Percentiles rank a stretch among this genome's conserved stretches.
Conservation (phyloP, 495 filamentous ascomycete species). For the Xylaria cubensis region DNA sequence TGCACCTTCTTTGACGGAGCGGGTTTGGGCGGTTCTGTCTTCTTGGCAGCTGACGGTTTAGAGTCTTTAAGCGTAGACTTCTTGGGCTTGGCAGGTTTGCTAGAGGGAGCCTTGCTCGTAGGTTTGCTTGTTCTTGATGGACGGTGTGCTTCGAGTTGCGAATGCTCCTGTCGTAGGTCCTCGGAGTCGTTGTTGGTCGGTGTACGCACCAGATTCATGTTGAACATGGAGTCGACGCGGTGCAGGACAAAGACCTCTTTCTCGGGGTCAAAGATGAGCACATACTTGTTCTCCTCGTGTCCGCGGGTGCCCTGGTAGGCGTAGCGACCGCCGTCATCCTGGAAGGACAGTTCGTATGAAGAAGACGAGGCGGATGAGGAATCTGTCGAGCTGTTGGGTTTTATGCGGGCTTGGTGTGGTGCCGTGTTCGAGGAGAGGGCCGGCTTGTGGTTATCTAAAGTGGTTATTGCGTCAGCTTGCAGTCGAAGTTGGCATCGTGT, state of each 20-base stretch:
- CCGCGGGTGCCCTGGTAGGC: constrained; percentile 57
- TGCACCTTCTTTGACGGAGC: constrained; percentile 28
- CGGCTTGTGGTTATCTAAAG: constrained; percentile 61
- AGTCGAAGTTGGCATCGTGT: background rate
- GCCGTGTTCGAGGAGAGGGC: constrained; percentile 51
- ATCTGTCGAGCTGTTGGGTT: constrained; percentile 38
- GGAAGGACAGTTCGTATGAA: constrained; percentile 54
- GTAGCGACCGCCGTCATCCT: constrained; percentile 56
- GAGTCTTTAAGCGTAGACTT: constrained; percentile 34
- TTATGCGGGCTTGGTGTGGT: constrained; percentile 52
- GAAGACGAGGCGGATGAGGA: constrained; percentile 37
- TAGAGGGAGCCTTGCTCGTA: constrained; percentile 8
- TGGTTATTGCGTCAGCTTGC: constrained; percentile 1
- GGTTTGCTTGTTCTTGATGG: constrained; percentile 33
- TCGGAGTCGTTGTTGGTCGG: constrained; percentile 49
- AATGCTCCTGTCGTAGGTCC: constrained; percentile 48
- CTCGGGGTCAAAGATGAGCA: constrained; percentile 60
- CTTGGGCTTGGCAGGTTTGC: constrained; percentile 33
- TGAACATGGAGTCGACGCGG: constrained; percentile 62
- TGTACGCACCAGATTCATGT: constrained; percentile 61
- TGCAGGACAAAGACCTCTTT: constrained; percentile 64
- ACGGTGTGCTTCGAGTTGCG: constrained; percentile 46
- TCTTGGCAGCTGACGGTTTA: constrained; percentile 31
- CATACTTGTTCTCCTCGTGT: constrained; percentile 56
- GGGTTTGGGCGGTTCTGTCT: constrained; percentile 36